phyloP scores from a whole-genome alignment of 495 filamentous ascomycete genomes.

The Platismatia glauca region DNA sequence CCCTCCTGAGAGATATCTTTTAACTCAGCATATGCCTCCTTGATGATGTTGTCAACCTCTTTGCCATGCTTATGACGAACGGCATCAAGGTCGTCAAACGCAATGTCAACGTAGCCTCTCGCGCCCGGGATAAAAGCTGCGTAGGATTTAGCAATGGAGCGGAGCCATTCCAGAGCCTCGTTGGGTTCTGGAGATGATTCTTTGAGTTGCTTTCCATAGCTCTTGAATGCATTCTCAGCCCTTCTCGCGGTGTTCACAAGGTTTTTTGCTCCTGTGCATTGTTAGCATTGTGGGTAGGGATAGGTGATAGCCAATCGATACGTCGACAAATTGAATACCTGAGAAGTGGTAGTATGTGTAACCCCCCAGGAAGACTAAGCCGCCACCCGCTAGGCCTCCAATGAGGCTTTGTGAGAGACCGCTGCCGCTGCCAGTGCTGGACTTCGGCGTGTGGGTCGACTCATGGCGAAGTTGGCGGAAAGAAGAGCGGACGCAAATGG shows the following conservation, averaged over 20 bases:
- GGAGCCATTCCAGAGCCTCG: constrained; percentile 48
- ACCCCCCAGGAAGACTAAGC: constrained; percentile 41
- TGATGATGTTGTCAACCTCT: constrained; percentile 54
- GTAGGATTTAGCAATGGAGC: constrained; percentile 50
- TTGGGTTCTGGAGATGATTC: constrained; percentile 48
- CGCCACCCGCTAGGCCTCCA: constrained; percentile 43
- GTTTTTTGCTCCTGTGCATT: constrained; percentile 36
- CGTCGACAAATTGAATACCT: constrained; percentile 18
- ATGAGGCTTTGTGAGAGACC: constrained; percentile 27
- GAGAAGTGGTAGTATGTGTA: constrained; percentile 50
- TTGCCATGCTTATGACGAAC: constrained; percentile 49
- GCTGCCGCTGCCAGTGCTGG: constrained; percentile 2
- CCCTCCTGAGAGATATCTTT: constrained; percentile 41
- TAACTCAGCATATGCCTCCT: constrained; percentile 50
- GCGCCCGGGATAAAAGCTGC: constrained; percentile 60
- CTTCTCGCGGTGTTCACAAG: constrained; percentile 41
- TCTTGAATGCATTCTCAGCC: constrained; percentile 44
- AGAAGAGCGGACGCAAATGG: constrained; percentile 3
- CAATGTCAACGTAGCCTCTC: constrained; percentile 47
- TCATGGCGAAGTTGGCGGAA: constrained; percentile 19
- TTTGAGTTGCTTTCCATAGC: constrained; percentile 41
- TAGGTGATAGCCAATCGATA: neutral
- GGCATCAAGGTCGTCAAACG: constrained; percentile 54
- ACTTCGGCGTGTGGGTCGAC: constrained; percentile 8
- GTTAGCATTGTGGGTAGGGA: neutral